phyloP scores from a whole-genome alignment of 768 basidiomycete genomes.

The Xerocomellus chrysenteron region DNA sequence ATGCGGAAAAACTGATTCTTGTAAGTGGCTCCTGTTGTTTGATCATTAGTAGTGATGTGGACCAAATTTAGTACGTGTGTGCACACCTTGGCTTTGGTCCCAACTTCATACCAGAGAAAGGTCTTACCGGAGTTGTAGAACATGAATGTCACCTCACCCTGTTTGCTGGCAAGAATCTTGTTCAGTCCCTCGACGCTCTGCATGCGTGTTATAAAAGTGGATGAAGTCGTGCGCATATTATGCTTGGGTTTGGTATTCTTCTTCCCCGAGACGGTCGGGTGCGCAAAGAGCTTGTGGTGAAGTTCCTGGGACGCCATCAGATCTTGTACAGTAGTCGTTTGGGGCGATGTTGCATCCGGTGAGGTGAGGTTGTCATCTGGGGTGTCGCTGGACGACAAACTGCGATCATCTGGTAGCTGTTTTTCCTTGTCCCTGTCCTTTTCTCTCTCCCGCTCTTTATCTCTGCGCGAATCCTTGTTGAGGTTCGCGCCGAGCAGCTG shows the following conservation, averaged over 20 bases:
- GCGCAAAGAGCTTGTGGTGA: slow-evolving; percentile 62
- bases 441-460: slow-evolving; percentile 35
- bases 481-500: slow-evolving; percentile 63
- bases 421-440: slow-evolving; percentile 42
- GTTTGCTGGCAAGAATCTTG: slow-evolving; percentile 69
- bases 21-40: slow-evolving; percentile 79
- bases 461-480: slow-evolving; percentile 56
- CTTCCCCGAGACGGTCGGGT: slow-evolving; percentile 41
- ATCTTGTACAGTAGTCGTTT: slow-evolving; percentile 37
- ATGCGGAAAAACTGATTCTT: slow-evolving; percentile 79
- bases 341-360: slow-evolving; percentile 40
- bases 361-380: slow-evolving; percentile 54
- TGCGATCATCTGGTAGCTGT: slow-evolving; percentile 53
- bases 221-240: slow-evolving; percentile 86
- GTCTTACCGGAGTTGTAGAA: slow-evolving; percentile 88
- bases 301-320: slow-evolving; percentile 23
- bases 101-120: slow-evolving; percentile 84
- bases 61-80: background rate
- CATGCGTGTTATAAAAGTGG: slow-evolving; percentile 87
- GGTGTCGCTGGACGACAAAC: slow-evolving; percentile 81
- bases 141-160: slow-evolving; percentile 82
- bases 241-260: slow-evolving; percentile 86
- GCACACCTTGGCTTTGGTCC: slow-evolving; percentile 78
- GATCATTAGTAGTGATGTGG: slow-evolving; percentile 7
- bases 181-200: slow-evolving; percentile 78